Evolutionary conservation across 2,329 filamentous ascomycete species (phyloP).

Genomic region (Claviceps sp.): DNA sequence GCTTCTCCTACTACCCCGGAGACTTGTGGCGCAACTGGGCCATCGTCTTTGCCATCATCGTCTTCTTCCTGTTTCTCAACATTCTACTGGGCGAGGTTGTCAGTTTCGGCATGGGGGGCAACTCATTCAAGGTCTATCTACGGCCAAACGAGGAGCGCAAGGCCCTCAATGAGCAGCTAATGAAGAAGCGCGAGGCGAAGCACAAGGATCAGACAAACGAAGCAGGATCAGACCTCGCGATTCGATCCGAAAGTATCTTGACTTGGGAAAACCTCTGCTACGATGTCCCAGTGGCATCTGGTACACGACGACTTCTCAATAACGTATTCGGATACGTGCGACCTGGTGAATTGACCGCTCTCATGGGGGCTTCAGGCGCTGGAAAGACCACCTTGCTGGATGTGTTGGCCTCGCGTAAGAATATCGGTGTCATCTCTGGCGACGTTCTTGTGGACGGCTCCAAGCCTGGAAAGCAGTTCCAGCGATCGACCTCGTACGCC

Average conservation of each 20-base stretch:
- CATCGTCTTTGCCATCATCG: constrained; percentile 63
- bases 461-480: constrained; percentile 45
- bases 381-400: constrained; percentile 80
- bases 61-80: constrained; percentile 63
- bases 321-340: constrained; percentile 55
- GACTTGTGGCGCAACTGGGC: constrained; percentile 77
- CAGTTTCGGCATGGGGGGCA: constrained; percentile 69
- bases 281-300: constrained; percentile 47
- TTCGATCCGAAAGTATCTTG: constrained; percentile 52
- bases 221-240: constrained; percentile 36
- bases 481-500: constrained; percentile 47
- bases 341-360: constrained; percentile 61
- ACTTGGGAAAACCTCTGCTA: constrained; percentile 84
- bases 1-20: constrained; percentile 50
- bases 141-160: constrained; percentile 56
- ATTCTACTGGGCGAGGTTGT: constrained; percentile 67
- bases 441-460: constrained; percentile 43
- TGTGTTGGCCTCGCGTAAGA: constrained; percentile 51
- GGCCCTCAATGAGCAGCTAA: constrained; percentile 49
- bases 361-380: constrained; percentile 76
- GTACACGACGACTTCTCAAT: constrained; percentile 41
- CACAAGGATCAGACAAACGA: constrained; percentile 32
- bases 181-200: constrained; percentile 43
- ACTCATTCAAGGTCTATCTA: constrained; percentile 62
- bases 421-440: constrained; percentile 45